Evolutionary conservation across 164 flowering plant genomes (phyloP).

Genomic region (Berberis vulgaris): DNA sequence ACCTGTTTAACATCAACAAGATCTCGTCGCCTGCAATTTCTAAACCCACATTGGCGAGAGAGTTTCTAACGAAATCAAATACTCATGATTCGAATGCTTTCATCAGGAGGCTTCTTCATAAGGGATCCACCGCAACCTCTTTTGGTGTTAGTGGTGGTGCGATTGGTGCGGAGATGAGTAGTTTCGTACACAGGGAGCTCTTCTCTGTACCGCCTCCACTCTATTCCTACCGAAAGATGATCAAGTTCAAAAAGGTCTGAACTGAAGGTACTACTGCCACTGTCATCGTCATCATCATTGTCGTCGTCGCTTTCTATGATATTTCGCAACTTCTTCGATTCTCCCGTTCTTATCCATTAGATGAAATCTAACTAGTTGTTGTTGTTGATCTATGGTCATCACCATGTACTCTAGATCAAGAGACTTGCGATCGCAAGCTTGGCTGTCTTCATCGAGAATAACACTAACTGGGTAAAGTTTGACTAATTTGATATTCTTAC

Average conservation of each 20-base stretch:
- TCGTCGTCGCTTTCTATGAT: slow-evolving; percentile 21
- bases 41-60: too few species aligned
- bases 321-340: slow-evolving; percentile 43
- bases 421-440: slow-evolving; percentile 47
- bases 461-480: slow-evolving; percentile 68
- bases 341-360: slow-evolving; percentile 33
- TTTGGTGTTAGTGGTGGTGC: slow-evolving; percentile 44
- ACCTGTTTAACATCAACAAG: too few species aligned
- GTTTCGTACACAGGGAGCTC: slow-evolving; percentile 94
- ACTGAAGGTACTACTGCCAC: slow-evolving; percentile 42
- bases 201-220: slow-evolving; percentile 52
- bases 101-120: too few species aligned
- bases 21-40: too few species aligned
- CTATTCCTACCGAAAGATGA: slow-evolving; percentile 45
- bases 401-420: slow-evolving; percentile 17
- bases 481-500: slow-evolving; percentile 52
- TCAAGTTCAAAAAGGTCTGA: slow-evolving; percentile 93
- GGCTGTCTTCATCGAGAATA: slow-evolving; percentile 51
- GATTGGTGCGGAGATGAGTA: slow-evolving; percentile 59
- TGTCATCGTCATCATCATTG: slow-evolving; percentile 76
- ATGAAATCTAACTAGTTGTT: neutral
- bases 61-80: too few species aligned
- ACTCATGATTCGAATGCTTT: too few species aligned
- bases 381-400: neutral
- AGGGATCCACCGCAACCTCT: too few species aligned